phyloP scores from a whole-genome alignment of 2,329 filamentous ascomycete species.

The Helotiales sp. region DNA sequence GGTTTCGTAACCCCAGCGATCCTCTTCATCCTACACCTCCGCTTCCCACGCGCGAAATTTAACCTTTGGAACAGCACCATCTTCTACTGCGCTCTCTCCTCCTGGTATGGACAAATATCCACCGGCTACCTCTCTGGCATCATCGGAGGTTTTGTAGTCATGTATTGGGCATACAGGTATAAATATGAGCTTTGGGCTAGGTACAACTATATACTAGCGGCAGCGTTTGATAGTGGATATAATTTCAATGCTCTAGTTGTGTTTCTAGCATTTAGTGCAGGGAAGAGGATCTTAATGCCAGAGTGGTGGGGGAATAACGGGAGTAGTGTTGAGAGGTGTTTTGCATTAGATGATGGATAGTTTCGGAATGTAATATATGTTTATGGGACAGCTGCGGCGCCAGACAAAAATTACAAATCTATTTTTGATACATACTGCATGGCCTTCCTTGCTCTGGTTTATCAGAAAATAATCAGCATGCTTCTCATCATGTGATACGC shows the following conservation, averaged over 20 bases:
- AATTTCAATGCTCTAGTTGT: conserved; percentile 62
- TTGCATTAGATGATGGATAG: conserved; percentile 42
- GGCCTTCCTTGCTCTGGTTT: too few species aligned
- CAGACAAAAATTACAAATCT: background rate
- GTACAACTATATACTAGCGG: conserved; percentile 62
- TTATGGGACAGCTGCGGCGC: background rate
- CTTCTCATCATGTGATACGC: too few species aligned
- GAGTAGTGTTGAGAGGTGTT: conserved; percentile 57
- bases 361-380: background rate
- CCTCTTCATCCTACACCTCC: conserved; percentile 51
- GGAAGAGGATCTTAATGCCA: conserved; percentile 58
- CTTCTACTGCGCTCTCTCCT: conserved; percentile 55
- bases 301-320: conserved; percentile 64
- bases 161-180: conserved; percentile 57
- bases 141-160: conserved; percentile 60
- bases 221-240: conserved; percentile 62
- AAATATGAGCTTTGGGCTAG: conserved; percentile 57
- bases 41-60: conserved; percentile 51
- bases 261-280: conserved; percentile 59
- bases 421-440: too few species aligned
- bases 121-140: conserved; percentile 58
- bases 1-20: conserved; percentile 47
- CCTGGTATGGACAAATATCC: conserved; percentile 62
- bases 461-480: too few species aligned
- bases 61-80: conserved; percentile 63